Percentiles rank a stretch among this genome's conserved stretches.
These are phyloP conservation scores for Chlamydomonas incerta DNA, from an alignment of 139 green algal species.

Conservation along the genomic window DNA sequence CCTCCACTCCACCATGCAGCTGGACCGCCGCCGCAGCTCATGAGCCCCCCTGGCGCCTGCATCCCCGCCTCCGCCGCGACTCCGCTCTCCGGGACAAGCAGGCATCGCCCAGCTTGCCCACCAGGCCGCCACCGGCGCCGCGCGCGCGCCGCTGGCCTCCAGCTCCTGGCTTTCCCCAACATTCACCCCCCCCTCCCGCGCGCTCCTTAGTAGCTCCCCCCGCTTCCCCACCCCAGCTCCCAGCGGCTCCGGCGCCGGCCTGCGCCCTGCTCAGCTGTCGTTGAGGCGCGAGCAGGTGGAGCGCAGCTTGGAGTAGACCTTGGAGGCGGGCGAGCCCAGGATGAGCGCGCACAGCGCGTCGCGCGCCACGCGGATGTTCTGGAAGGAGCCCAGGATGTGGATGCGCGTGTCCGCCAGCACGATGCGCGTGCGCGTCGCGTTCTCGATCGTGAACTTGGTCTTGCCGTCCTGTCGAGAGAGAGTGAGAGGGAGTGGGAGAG, in stretches of 20 bases:
- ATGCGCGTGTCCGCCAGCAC: constrained; percentile 98
- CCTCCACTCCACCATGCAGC: too few species aligned
- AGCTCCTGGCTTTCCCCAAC: neutral
- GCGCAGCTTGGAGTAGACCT: constrained; percentile 96
- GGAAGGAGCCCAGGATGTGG: constrained; percentile 96
- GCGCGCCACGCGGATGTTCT: constrained; percentile 85
- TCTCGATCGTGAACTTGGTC: constrained; percentile 99
- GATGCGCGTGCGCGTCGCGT: constrained; percentile 95
- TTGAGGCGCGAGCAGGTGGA: constrained; percentile 76
- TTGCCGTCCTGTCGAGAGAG: constrained; percentile 82
- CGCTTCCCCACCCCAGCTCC: too few species aligned
- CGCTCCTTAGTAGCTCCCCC: too few species aligned
- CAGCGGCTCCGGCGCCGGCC: too few species aligned
- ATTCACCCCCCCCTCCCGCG: too few species aligned
- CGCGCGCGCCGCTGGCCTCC: neutral
- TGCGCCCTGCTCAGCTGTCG: constrained; percentile 69
- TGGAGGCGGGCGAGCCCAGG: constrained; percentile 95
- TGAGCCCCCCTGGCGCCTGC: too few species aligned
- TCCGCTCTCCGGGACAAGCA: too few species aligned
- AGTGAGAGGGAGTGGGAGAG: neutral
- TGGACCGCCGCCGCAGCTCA: too few species aligned
- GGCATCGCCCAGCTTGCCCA: too few species aligned
- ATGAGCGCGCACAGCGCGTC: constrained; percentile 85
- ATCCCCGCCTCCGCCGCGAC: too few species aligned
- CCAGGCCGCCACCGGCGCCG: too few species aligned